Evolutionary conservation across 192 early-diverging fungal species (phyloP), one percentile per base, ranked within the genome.

Genomic region (Chytriomyces sp.): DNA sequence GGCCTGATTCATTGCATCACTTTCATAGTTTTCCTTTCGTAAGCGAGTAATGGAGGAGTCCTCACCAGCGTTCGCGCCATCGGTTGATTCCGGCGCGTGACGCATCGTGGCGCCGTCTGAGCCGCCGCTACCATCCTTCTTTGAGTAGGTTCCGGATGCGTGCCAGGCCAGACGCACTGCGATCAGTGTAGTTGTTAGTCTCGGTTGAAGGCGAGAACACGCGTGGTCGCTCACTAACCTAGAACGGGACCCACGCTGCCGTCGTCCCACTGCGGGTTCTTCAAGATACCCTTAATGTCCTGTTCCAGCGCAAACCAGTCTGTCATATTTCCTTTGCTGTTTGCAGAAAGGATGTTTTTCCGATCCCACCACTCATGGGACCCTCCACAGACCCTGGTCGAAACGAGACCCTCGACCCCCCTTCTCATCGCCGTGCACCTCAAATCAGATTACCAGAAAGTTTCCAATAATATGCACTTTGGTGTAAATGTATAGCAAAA

Each of bases 71-170:
- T 92, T 92, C 39, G 91, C 91, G 28, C 83, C 86, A 70, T 92
- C 90, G 40, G 66, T 66, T 28, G 83, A 76, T 76, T 92, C 90
- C 26, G 82, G 77, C n/a, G 74, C 53, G 62, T 78, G 84, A 7
- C 90, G 80, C 90, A 91, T 91, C 8, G 89, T 91, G 25, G 87
- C 89, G 65, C 90, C 90, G 41, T 88, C 77, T 30, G 82, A 84
- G 57, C 91, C 91, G 62, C 90, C 91, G 30, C 79, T 81, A 40
- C 77, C 74, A 34, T 82, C 60, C 25, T 85, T 71, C 54, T 75
- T 78, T 72, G 85, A 82, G 77, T 88, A 92, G 40, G 91, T 92
- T 32, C 91, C 91, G 55, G 79, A 78, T 32, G 91, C 91, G 65
- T 92, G 91, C 83, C 84, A 87, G 32, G 82, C 85, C 22, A 89